Evolutionary conservation across 139 green algal genomes (phyloP).

Genomic region (Ostreobium quekettii): DNA sequence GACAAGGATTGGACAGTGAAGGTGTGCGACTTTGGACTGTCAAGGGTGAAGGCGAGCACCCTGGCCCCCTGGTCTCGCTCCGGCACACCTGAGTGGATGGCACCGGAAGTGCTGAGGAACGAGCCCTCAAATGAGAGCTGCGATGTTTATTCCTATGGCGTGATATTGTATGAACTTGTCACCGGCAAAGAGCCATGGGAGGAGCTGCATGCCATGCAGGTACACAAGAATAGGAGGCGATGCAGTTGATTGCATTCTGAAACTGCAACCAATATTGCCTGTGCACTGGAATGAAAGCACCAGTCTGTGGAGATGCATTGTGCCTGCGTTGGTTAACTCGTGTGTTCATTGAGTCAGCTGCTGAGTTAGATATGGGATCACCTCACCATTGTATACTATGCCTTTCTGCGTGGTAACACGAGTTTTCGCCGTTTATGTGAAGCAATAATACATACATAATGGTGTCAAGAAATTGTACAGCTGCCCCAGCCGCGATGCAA

Average conservation of each 20-base stretch:
- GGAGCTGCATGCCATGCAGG: slow-evolving; percentile 70
- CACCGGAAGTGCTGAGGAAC: slow-evolving; percentile 64
- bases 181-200: slow-evolving; percentile 78
- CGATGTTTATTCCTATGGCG: slow-evolving; percentile 65
- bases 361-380: neutral
- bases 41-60: slow-evolving; percentile 55
- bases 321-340: neutral
- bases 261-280: neutral
- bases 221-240: slow-evolving; percentile 1
- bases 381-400: neutral
- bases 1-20: slow-evolving; percentile 86
- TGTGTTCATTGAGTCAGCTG: neutral
- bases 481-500: too few species aligned
- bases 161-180: slow-evolving; percentile 89
- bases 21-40: slow-evolving; percentile 87
- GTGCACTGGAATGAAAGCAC: neutral
- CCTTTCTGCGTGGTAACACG: too few species aligned
- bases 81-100: slow-evolving; percentile 92
- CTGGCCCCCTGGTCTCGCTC: slow-evolving; percentile 48
- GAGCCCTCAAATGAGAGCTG: slow-evolving; percentile 69
- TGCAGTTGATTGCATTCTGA: too few species aligned
- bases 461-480: too few species aligned
- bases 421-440: too few species aligned
- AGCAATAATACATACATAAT: too few species aligned
- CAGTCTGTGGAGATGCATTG: neutral